Percentiles rank a stretch among this genome's conserved stretches.
Conservation (phyloP, 164 flowering plant species). For the Cinnamomum micranthum region DNA sequence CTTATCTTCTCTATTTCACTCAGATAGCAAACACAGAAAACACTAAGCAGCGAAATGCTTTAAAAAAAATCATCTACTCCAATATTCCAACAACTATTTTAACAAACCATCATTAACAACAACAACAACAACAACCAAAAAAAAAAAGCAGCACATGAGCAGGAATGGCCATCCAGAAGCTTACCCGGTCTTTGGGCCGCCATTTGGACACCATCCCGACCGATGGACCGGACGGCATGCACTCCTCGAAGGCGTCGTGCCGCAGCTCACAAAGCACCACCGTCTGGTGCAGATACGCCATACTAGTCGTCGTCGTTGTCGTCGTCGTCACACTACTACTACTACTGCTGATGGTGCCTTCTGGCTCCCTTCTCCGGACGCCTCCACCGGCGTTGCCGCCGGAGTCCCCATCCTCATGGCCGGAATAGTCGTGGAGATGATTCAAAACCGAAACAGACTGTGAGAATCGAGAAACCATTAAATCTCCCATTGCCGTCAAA, state of each 20-base stretch:
- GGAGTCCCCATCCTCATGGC: slow-evolving; percentile 27
- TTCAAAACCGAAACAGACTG: slow-evolving; percentile 50
- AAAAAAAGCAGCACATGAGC: not conserved
- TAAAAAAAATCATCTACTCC: too few species aligned
- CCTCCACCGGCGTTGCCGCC: slow-evolving; percentile 3
- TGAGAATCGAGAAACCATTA: slow-evolving; percentile 81
- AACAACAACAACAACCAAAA: not conserved
- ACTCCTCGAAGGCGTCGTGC: slow-evolving; percentile 75
- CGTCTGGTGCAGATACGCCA: slow-evolving; percentile 82
- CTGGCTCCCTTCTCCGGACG: slow-evolving; percentile 43
- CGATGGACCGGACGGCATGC: slow-evolving; percentile 56
- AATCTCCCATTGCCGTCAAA: slow-evolving; percentile 98
- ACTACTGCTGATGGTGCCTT: slow-evolving; percentile 42
- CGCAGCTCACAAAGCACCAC: slow-evolving; percentile 71
- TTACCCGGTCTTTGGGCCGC: slow-evolving; percentile 88
- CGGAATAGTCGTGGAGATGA: slow-evolving; percentile 51
- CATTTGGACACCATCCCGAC: slow-evolving; percentile 84
- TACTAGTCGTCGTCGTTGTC: slow-evolving; percentile 51
- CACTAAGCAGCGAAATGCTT: too few species aligned
- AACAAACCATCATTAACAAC: not conserved
- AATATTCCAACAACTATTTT: too few species aligned
- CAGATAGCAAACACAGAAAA: too few species aligned
- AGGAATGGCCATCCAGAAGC: slow-evolving; percentile 8
- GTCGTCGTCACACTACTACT: slow-evolving; percentile 29
- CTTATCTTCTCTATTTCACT: too few species aligned